A percentile compares a stretch with the other conserved stretches of the same genome.
phyloP scores from a whole-genome alignment of 345 rosid species.

The Brassica incana region DNA sequence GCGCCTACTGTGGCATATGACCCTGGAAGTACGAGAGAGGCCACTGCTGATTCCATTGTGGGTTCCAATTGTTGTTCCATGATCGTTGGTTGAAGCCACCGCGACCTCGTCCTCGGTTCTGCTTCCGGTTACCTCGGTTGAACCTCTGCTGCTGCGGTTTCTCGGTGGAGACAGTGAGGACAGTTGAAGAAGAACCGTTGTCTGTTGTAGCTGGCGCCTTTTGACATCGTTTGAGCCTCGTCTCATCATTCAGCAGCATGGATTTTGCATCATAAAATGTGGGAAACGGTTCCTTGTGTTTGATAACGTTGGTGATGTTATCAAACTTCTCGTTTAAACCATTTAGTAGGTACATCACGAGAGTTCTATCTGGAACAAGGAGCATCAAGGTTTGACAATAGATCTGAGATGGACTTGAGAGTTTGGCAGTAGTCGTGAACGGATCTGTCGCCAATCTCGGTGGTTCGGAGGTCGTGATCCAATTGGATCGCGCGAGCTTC shows the following conservation, averaged over 20 bases:
- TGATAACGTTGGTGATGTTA: background rate
- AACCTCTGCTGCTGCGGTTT: background rate
- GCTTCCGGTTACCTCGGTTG: background rate
- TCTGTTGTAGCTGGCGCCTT: background rate
- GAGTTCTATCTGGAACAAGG: background rate
- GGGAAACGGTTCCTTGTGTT: background rate
- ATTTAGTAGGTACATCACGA: background rate
- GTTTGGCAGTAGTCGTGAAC: background rate
- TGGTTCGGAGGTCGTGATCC: background rate
- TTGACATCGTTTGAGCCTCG: background rate
- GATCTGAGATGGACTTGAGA: background rate
- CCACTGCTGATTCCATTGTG: background rate
- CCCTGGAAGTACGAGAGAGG: background rate
- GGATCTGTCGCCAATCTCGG: background rate
- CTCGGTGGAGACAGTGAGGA: background rate
- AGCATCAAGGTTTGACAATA: background rate
- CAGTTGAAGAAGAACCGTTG: background rate
- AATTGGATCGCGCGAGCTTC: background rate
- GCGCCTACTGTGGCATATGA: background rate
- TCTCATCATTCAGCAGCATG: background rate
- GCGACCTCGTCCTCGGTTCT: background rate
- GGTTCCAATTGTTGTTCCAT: background rate
- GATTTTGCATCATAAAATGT: background rate
- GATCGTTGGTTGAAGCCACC: background rate
- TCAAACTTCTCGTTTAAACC: background rate